These are phyloP conservation scores for Mortierella polycephala DNA, from an alignment of 371 early-diverging fungal species.

Conservation along the genomic window DNA sequence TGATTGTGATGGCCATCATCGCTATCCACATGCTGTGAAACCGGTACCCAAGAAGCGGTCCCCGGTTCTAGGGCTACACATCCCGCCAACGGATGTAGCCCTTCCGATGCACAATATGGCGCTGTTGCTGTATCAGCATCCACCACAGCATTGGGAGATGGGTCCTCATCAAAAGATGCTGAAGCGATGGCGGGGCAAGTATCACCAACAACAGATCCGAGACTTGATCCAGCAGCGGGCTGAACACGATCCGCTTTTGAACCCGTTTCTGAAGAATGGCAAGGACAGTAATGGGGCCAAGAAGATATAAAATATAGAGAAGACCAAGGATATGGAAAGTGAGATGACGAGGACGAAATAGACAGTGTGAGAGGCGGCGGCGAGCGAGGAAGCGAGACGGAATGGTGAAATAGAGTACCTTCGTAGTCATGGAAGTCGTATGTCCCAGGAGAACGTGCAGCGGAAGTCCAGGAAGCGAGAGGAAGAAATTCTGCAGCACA, in stretches of 20 bases:
- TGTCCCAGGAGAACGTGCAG: too few species aligned
- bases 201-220: constrained; percentile 2
- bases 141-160: constrained; percentile 17
- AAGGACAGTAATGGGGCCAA: neutral
- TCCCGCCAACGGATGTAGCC: neutral
- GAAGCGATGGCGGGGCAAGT: neutral
- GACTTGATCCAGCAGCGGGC: neutral
- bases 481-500: neutral
- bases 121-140: constrained; percentile 18
- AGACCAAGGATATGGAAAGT: neutral
- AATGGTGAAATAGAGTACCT: neutral
- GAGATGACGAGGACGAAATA: constrained; percentile 1
- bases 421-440: too few species aligned
- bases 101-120: constrained; percentile 8
- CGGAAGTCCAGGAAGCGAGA: neutral
- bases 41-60: constrained; percentile 2
- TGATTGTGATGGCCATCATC: too few species aligned
- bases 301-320: neutral
- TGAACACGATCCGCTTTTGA: neutral
- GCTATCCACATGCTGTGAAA: neutral
- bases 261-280: neutral
- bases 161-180: neutral
- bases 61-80: constrained; percentile 2
- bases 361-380: neutral
- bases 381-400: neutral